Conservation (phyloP, 805 yeast species). For the Candida cerambycidarum region DNA sequence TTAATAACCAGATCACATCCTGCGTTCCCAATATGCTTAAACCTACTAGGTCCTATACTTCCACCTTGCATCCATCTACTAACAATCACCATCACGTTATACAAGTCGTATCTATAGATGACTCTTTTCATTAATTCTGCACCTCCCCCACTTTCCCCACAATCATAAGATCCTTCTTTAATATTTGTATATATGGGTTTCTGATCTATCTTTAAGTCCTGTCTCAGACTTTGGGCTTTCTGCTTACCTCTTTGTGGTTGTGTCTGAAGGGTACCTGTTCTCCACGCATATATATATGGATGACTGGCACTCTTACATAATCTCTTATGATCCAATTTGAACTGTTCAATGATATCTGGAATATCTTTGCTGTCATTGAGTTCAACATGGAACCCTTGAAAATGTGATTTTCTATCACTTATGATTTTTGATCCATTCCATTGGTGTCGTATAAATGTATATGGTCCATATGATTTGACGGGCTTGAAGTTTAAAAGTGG, state of each 20-base stretch:
- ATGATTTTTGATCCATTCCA: slow-evolving; percentile 35
- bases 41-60: slow-evolving; percentile 70
- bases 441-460: not conserved
- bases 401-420: slow-evolving; percentile 58
- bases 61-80: slow-evolving; percentile 83
- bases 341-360: slow-evolving; percentile 36
- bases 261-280: slow-evolving; percentile 37
- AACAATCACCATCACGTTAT: slow-evolving; percentile 64
- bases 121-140: slow-evolving; percentile 51
- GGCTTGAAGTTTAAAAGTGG: too few species aligned
- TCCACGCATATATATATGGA: slow-evolving; percentile 75
- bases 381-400: slow-evolving; percentile 59
- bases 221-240: not conserved
- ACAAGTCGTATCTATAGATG: slow-evolving; percentile 46
- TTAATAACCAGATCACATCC: slow-evolving; percentile 6
- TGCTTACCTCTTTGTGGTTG: not conserved
- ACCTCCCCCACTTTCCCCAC: slow-evolving; percentile 80
- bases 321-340: slow-evolving; percentile 46
- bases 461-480: not conserved
- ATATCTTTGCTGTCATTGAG: slow-evolving; percentile 44
- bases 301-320: slow-evolving; percentile 60
- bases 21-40: slow-evolving; percentile 51
- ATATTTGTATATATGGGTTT: slow-evolving; percentile 23
- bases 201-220: not conserved
- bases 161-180: slow-evolving; percentile 63